phyloP scores from a whole-genome alignment of 73 alveolate genomes.

The Blepharisma stoltei region DNA sequence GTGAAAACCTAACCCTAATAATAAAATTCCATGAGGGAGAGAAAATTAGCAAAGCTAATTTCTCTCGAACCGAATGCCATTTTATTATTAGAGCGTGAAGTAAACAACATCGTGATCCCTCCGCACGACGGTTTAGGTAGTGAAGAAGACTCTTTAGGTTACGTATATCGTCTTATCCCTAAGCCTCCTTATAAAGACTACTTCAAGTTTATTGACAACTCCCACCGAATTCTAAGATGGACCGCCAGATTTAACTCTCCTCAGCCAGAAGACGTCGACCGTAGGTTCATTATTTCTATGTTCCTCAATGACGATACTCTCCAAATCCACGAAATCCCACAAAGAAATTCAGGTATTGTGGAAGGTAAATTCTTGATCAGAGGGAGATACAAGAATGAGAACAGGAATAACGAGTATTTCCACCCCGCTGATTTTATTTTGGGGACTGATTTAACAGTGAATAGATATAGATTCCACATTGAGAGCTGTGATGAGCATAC shows the following conservation, averaged over 20 bases:
- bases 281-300: constrained; percentile 82
- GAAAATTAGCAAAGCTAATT: too few species aligned
- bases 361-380: constrained; percentile 58
- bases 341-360: constrained; percentile 67
- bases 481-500: constrained; percentile 81
- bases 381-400: constrained; percentile 72
- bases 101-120: constrained; percentile 57
- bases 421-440: constrained; percentile 73
- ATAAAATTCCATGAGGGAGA: too few species aligned
- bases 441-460: constrained; percentile 72
- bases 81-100: constrained; percentile 16
- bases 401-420: constrained; percentile 62
- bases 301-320: constrained; percentile 88
- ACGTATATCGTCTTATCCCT: constrained; percentile 74
- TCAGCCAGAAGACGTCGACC: constrained; percentile 82
- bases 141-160: constrained; percentile 92
- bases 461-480: constrained; percentile 76
- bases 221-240: constrained; percentile 76
- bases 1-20: too few species aligned
- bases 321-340: constrained; percentile 84
- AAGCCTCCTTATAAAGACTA: constrained; percentile 85
- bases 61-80: too few species aligned
- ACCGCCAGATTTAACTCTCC: constrained; percentile 81
- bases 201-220: constrained; percentile 92
- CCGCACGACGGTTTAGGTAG: constrained; percentile 95